Evolutionary conservation across 2,329 filamentous ascomycete genomes (phyloP).

Genomic region (Colletotrichum truncatum): DNA sequence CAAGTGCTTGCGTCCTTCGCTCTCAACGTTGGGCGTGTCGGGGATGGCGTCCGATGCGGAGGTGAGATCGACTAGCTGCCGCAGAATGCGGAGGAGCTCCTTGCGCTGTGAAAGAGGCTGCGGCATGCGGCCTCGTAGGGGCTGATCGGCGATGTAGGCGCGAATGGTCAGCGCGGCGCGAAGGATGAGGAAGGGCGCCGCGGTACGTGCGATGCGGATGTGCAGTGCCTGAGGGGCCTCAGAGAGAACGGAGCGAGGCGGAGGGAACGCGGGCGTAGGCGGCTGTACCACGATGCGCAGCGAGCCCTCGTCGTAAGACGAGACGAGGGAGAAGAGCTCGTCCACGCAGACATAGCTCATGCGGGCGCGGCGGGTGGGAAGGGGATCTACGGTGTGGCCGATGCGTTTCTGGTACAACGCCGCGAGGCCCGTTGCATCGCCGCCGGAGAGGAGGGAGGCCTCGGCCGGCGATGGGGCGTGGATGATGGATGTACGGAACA

Average conservation of each 20-base stretch:
- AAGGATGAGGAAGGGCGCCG: slow-evolving; percentile 83
- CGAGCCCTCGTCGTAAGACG: slow-evolving; percentile 53
- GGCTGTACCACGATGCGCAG: slow-evolving; percentile 51
- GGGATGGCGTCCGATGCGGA: slow-evolving; percentile 78
- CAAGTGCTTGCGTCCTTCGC: slow-evolving; percentile 76
- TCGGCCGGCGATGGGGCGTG: slow-evolving; percentile 70
- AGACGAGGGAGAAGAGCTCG: slow-evolving; percentile 77
- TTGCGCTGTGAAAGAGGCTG: slow-evolving; percentile 83
- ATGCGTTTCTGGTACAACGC: slow-evolving; percentile 71
- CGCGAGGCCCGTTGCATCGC: slow-evolving; percentile 61
- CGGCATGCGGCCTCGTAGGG: slow-evolving; percentile 87
- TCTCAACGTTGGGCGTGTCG: slow-evolving; percentile 58
- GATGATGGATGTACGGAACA: slow-evolving; percentile 86
- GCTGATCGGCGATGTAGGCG: slow-evolving; percentile 89
- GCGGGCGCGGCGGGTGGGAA: slow-evolving; percentile 70
- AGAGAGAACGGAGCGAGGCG: slow-evolving; percentile 26
- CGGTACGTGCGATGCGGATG: slow-evolving; percentile 75
- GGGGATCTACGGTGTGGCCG: slow-evolving; percentile 77
- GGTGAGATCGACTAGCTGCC: slow-evolving; percentile 70
- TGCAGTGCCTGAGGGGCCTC: slow-evolving; percentile 48
- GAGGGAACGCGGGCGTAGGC: slow-evolving; percentile 53
- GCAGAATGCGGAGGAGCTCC: slow-evolving; percentile 79
- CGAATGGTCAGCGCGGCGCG: slow-evolving; percentile 84
- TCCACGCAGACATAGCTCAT: slow-evolving; percentile 86
- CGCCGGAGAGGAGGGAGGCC: slow-evolving; percentile 61